phyloP scores from a whole-genome alignment of 495 filamentous ascomycete genomes.

The Penicillium diatomitis region DNA sequence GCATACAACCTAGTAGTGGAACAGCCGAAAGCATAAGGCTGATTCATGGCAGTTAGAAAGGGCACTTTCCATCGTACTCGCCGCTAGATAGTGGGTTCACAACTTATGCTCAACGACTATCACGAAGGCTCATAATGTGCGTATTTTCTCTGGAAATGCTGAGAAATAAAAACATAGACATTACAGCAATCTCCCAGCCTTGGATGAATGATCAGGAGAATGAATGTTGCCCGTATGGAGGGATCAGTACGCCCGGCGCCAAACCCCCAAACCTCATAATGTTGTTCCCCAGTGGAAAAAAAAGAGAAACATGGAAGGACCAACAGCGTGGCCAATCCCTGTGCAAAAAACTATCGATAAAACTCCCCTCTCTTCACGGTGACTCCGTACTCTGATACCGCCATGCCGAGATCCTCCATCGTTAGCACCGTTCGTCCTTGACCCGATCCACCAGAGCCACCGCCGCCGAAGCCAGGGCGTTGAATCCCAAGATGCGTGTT shows the following conservation, averaged over 20 bases:
- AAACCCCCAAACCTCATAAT: slow-evolving; percentile 4
- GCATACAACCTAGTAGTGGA: too few species aligned
- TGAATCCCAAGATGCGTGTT: slow-evolving; percentile 71
- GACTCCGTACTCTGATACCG: slow-evolving; percentile 92
- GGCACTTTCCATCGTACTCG: too few species aligned
- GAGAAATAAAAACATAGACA: too few species aligned
- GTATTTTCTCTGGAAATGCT: too few species aligned
- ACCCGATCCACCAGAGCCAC: slow-evolving; percentile 73
- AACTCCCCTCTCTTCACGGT: slow-evolving; percentile 97
- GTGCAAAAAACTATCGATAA: slow-evolving; percentile 55
- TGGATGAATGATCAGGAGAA: too few species aligned
- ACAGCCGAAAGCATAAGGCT: too few species aligned
- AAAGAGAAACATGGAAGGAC: too few species aligned
- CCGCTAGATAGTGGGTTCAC: too few species aligned
- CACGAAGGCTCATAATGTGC: too few species aligned
- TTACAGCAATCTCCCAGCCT: background rate
- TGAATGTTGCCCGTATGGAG: background rate
- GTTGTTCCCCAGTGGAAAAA: too few species aligned
- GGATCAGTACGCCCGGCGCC: slow-evolving; percentile 19
- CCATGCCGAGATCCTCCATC: slow-evolving; percentile 98
- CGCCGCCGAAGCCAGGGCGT: slow-evolving; percentile 84
- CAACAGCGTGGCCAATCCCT: background rate
- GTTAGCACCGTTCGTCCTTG: slow-evolving; percentile 92
- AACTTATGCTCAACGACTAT: too few species aligned
- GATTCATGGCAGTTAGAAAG: too few species aligned